Conservation (phyloP, 2,329 filamentous ascomycete genomes). For the Alternaria triticina region DNA sequence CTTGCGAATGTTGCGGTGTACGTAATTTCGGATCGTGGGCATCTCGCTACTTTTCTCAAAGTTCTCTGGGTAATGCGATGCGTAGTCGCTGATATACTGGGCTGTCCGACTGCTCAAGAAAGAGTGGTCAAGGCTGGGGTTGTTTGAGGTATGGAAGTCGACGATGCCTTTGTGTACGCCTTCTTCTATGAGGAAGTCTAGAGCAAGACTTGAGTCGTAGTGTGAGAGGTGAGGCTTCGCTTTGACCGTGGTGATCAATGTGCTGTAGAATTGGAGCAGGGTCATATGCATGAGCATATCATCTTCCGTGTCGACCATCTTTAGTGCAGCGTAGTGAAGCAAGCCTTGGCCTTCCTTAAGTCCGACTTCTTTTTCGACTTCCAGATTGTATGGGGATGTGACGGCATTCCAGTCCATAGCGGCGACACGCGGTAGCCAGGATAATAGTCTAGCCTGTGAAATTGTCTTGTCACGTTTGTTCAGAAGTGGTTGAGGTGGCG, state of each 20-base stretch:
- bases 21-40: conserved; percentile 55
- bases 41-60: conserved; percentile 57
- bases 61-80: conserved; percentile 61
- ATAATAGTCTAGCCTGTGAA: conserved; percentile 65
- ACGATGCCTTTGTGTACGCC: conserved; percentile 59
- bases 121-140: conserved; percentile 59
- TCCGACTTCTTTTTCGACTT: conserved; percentile 56
- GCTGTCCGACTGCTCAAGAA: conserved; percentile 63
- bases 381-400: conserved; percentile 57
- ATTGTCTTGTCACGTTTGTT: conserved; percentile 63
- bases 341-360: conserved; percentile 49
- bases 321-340: conserved; percentile 61
- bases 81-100: conserved; percentile 64
- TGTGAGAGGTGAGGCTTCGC: conserved; percentile 43
- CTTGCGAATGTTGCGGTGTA: conserved; percentile 58
- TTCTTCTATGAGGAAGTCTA: conserved; percentile 61
- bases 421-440: conserved; percentile 62
- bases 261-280: conserved; percentile 63
- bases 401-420: conserved; percentile 62
- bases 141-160: conserved; percentile 56
- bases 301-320: conserved; percentile 62
- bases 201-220: conserved; percentile 47
- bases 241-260: conserved; percentile 56
- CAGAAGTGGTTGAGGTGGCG: conserved; percentile 43
- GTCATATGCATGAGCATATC: conserved; percentile 68